Conservation (phyloP, 495 filamentous ascomycete species). For the Trichocladium antarcticum region DNA sequence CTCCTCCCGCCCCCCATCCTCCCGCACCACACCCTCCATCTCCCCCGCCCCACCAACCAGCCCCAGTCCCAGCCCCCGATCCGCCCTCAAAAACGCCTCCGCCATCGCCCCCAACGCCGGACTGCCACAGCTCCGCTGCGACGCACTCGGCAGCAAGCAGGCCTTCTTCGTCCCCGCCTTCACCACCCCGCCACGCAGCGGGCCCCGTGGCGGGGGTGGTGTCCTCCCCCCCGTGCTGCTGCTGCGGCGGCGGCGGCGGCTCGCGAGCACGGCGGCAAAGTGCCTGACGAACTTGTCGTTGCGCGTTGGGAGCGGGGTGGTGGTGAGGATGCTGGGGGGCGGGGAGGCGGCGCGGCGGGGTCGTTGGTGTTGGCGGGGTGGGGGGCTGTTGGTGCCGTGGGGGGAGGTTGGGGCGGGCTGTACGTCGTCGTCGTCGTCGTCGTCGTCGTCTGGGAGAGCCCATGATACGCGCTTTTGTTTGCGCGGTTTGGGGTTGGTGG, state of each 20-base stretch:
- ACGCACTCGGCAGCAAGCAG: slow-evolving; percentile 31
- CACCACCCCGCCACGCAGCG: too few species aligned
- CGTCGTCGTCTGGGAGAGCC: slow-evolving; percentile 18
- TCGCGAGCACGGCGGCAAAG: slow-evolving; percentile 24
- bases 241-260: not conserved
- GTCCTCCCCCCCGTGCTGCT: too few species aligned
- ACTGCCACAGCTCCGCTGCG: slow-evolving; percentile 29
- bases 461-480: slow-evolving; percentile 22
- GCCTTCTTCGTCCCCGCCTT: not conserved
- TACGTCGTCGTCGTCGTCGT: not conserved
- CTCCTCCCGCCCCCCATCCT: not conserved
- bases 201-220: too few species aligned
- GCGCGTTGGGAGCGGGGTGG: slow-evolving; percentile 4
- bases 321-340: slow-evolving; percentile 14
- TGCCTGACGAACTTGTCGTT: slow-evolving; percentile 25
- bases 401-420: not conserved
- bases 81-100: slow-evolving; percentile 25
- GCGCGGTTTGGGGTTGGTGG: slow-evolving; percentile 1
- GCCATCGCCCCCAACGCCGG: slow-evolving; percentile 35
- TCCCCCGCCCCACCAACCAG: not conserved
- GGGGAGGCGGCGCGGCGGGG: slow-evolving; percentile 15
- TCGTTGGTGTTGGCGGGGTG: not conserved
- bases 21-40: not conserved
- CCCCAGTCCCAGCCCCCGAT: not conserved
- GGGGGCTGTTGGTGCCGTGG: not conserved